Evolutionary conservation across 2,329 filamentous ascomycete species (phyloP), one percentile per base, ranked within the genome.

Genomic region (Phialocephala subalpina): DNA sequence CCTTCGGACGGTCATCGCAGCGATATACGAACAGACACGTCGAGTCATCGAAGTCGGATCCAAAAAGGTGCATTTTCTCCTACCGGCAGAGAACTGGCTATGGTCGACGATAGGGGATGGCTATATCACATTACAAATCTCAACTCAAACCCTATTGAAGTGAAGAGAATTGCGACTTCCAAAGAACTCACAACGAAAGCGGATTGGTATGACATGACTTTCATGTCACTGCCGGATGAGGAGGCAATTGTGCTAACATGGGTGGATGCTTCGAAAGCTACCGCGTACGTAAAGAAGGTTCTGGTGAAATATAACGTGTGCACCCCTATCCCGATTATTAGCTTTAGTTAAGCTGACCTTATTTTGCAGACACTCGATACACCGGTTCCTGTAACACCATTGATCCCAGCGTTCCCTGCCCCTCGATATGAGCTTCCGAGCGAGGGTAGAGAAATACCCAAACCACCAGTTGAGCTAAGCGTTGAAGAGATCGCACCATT

Each of bases 81-180:
- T 0, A 76, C 77, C 0, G 79, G 79, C 2, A 73, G 69, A 42
- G 77, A 80, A n/a, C 67, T 81, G 9, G 79, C 77, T 11, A 70
- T 81, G 68, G 79, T 81, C 1, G 81, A 81, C 60, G 78, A 80
- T 63, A 80, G 78, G 60, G 80, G 80, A 3, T 70, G 79, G 66
- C 62, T 81, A 2, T 81, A 79, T 64, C 74, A 78, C 36, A 75
- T 80, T 2, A 77, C 76, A 0, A 78, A 76, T 47, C 68, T 81
- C 3, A 78, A 80, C 66, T 78, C 79, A 2, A 80, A 67, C 49
- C 77, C 77, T 1, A 75, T 81, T 68, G 77, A 80, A 33, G 72
- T 80, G 18, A 73, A 75, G 29, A 75, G 76, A 20, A 70, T 79
- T 18, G 78, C 78, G 8, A 76, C 73, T 2, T 77, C 77, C 0